Evolutionary conservation across 345 rosid genomes (phyloP), one percentile per base, ranked within the genome.

Genomic region (Lenwebbia sp.): DNA sequence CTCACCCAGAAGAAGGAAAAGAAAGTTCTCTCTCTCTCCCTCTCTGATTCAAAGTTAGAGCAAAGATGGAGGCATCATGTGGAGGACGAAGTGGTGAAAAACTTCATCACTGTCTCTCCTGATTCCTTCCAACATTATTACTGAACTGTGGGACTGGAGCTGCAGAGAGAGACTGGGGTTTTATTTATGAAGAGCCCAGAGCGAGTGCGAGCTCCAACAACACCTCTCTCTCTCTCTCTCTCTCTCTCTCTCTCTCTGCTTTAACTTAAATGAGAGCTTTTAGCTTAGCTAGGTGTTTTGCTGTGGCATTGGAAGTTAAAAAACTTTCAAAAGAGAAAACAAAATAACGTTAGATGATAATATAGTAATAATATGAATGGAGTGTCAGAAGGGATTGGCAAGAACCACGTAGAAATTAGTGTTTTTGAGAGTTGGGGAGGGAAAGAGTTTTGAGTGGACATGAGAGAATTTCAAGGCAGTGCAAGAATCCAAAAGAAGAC

Each of bases 401-500:
- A 52, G 84, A 83, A 52, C 84, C 58, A 52, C 4, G 58, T 52
- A 83, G 1, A 37, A 70, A 37, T 50, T 65, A 65, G 47, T 19
- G 21, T 70, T 70, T 23, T 17, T 26, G n/a, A 55, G 58, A 22
- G 41, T 9, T 40, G 26, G 82, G 10, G 54, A 52, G 47, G 50
- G 28, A 44, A 44, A 17, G 40, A 14, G 75, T 21, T 6, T 75
- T 22, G 84, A 75, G 51, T 28, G 55, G 30, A 53, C 47, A 37
- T 37, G 82, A 51, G 82, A 44, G 85, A 86, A 62, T 83, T 62
- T 83, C 88, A 60, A 86, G 62, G 65, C 88, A 62, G 85, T 62
- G 62, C 85, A 47, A 93, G 94, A 88, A 91, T 92, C 95, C 94
- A 92, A 85, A 78, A 14, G 74, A 21, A 37, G 81, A 37, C 81